phyloP scores from a whole-genome alignment of 164 flowering plant species.

The Malania oleifera region DNA sequence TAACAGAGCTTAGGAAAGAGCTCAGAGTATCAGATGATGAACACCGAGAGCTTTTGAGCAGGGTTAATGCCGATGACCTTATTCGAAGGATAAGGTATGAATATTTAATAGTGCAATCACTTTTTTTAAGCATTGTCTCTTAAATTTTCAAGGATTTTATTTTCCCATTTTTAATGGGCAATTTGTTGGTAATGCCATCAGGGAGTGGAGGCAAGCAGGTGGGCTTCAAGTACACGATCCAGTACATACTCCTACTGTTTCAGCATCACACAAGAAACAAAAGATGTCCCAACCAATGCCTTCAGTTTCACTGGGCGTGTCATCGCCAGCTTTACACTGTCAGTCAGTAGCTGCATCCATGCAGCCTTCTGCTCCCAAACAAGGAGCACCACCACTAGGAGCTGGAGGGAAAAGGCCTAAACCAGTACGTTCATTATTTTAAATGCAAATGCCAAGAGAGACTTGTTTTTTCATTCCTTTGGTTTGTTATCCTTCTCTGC shows the following conservation, averaged over 20 bases:
- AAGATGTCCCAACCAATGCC: conserved; percentile 52
- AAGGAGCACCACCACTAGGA: conserved; percentile 27
- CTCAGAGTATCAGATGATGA: conserved; percentile 87
- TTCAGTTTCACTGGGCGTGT: conserved; percentile 35
- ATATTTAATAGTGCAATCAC: conserved; percentile 2
- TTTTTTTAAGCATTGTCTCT: not conserved
- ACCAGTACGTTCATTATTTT: conserved; percentile 35
- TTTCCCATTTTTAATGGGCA: conserved; percentile 10
- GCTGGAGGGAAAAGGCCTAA: conserved; percentile 43
- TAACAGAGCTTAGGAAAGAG: conserved; percentile 89
- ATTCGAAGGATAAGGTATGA: conserved; percentile 70
- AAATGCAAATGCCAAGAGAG: not conserved
- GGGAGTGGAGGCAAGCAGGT: conserved; percentile 88
- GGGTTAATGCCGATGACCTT: conserved; percentile 74
- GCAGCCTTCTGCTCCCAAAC: conserved; percentile 45
- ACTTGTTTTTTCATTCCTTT: not conserved
- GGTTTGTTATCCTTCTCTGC: not conserved
- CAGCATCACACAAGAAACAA: conserved; percentile 81
- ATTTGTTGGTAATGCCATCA: conserved; percentile 22
- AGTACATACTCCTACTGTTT: conserved; percentile 64
- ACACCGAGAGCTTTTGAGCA: conserved; percentile 73
- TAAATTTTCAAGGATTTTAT: not conserved
- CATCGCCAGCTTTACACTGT: conserved; percentile 35
- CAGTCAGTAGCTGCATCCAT: conserved; percentile 32
- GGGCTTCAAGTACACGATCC: conserved; percentile 62